Percentiles rank a stretch among this genome's conserved stretches.
phyloP scores from a whole-genome alignment of 768 basidiomycete genomes.

The Steccherinum ochraceum region DNA sequence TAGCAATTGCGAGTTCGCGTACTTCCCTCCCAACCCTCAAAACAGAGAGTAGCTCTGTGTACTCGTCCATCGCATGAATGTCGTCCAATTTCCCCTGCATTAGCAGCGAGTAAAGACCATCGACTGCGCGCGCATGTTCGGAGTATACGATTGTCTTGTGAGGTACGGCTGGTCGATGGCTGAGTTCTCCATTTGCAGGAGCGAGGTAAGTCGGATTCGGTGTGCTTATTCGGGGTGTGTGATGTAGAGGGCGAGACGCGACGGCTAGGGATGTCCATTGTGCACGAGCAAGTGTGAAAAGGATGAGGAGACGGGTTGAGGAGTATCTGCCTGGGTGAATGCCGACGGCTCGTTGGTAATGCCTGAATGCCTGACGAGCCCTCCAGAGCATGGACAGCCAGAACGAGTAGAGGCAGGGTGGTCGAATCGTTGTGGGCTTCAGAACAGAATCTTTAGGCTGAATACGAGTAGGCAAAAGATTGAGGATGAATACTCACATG shows the following conservation, averaged over 20 bases:
- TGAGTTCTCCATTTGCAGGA: too few species aligned
- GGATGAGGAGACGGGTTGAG: slow-evolving; percentile 7
- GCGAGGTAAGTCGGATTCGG: too few species aligned
- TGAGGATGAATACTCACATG: slow-evolving; percentile 6
- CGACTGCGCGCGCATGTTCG: slow-evolving; percentile 5
- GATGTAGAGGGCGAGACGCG: background rate
- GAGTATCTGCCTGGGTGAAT: slow-evolving; percentile 11
- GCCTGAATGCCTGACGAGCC: slow-evolving; percentile 47
- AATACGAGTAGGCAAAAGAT: background rate
- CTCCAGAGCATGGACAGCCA: slow-evolving; percentile 74
- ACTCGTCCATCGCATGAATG: background rate
- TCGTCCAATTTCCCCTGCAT: background rate
- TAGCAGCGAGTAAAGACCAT: background rate
- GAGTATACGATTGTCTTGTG: slow-evolving; percentile 13
- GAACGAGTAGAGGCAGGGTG: slow-evolving; percentile 28
- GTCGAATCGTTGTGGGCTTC: slow-evolving; percentile 31
- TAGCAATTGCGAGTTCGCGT: slow-evolving; percentile 24
- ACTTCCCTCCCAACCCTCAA: slow-evolving; percentile 15
- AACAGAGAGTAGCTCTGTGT: slow-evolving; percentile 3
- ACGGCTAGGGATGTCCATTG: background rate
- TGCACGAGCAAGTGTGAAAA: background rate
- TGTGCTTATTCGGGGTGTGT: background rate
- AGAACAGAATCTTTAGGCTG: slow-evolving; percentile 5
- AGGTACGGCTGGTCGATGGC: too few species aligned
- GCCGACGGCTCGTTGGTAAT: slow-evolving; percentile 35